A percentile compares a stretch with the other conserved stretches of the same genome.
These are phyloP conservation scores for Cordyceps fumosorosea DNA, from an alignment of 2,329 filamentous ascomycete species.

Conservation along the genomic window DNA sequence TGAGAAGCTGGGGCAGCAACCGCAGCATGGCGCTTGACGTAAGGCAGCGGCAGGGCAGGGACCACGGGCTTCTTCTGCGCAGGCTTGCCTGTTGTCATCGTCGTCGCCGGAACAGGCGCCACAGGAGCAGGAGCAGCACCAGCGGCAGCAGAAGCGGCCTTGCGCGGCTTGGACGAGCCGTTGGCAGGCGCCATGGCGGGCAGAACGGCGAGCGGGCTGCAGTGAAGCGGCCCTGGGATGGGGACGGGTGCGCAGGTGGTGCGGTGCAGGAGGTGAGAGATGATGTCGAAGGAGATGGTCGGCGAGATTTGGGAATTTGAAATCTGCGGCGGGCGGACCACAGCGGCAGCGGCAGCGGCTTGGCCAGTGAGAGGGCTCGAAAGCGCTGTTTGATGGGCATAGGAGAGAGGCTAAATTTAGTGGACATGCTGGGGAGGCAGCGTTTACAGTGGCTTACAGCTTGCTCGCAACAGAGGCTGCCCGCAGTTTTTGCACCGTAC, in stretches of 20 bases:
- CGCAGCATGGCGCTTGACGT: constrained; percentile 32
- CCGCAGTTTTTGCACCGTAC: background rate
- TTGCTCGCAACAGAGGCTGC: background rate
- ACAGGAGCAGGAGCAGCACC: background rate
- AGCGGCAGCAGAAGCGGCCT: constrained; percentile 18
- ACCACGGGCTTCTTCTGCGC: constrained; percentile 26
- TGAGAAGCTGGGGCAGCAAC: constrained; percentile 20
- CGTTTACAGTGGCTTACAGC: background rate
- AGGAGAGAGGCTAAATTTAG: background rate
- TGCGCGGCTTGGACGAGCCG: constrained; percentile 27
- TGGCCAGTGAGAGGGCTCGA: background rate
- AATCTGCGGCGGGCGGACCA: constrained; percentile 8
- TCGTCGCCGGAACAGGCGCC: constrained; percentile 7
- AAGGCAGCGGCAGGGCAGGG: constrained; percentile 33
- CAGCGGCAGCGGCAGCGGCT: background rate
- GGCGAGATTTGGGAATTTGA: constrained; percentile 8
- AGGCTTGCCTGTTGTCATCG: constrained; percentile 16
- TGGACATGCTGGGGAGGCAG: background rate
- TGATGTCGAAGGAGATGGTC: background rate
- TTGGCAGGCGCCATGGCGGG: constrained; percentile 18
- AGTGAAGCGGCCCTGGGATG: constrained; percentile 9
- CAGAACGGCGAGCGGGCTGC: constrained; percentile 11
- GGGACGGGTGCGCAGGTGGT: constrained; percentile 1
- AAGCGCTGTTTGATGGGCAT: background rate
- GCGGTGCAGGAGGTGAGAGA: background rate